These are phyloP conservation scores for Penicillium roqueforti DNA, from an alignment of 495 filamentous ascomycete genomes.

Conservation along the genomic window DNA sequence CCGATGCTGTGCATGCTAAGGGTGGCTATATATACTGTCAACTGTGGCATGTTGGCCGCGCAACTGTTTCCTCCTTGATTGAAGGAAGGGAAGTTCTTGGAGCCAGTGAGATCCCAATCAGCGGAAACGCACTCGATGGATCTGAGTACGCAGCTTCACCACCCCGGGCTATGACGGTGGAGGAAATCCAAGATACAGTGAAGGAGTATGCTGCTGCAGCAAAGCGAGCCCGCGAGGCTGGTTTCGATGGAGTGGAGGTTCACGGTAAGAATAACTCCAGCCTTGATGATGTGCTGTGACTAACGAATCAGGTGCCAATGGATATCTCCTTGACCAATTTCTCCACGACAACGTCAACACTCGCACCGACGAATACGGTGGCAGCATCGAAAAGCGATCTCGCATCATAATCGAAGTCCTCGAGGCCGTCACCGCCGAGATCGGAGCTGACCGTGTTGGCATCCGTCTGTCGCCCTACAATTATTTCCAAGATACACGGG, in stretches of 20 bases:
- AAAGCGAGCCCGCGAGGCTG: constrained; percentile 55
- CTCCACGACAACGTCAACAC: constrained; percentile 48
- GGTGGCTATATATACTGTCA: constrained; percentile 50
- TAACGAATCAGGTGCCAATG: constrained; percentile 38
- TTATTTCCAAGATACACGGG: constrained; percentile 44
- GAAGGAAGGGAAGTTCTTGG: constrained; percentile 19
- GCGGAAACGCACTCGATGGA: constrained; percentile 26
- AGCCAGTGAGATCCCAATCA: constrained; percentile 26
- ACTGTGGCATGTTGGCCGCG: constrained; percentile 50
- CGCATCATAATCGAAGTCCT: constrained; percentile 46
- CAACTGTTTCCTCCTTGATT: constrained; percentile 35
- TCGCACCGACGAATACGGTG: constrained; percentile 50
- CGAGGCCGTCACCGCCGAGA: constrained; percentile 19
- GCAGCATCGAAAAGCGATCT: constrained; percentile 47
- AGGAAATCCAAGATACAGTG: constrained; percentile 41
- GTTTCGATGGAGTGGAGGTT: constrained; percentile 56
- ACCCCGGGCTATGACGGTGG: constrained; percentile 38
- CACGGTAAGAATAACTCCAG: constrained; percentile 33
- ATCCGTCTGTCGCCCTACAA: constrained; percentile 48
- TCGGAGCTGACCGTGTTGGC: constrained; percentile 32
- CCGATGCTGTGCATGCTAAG: constrained; percentile 49
- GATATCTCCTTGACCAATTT: constrained; percentile 55
- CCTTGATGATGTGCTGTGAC: background rate
- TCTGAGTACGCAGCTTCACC: constrained; percentile 29
- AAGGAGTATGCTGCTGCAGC: constrained; percentile 54